Percentiles rank a stretch among this genome's conserved stretches.
Evolutionary conservation across 176 grass and related monocot species (phyloP).

Genomic region (Oryza punctata): DNA sequence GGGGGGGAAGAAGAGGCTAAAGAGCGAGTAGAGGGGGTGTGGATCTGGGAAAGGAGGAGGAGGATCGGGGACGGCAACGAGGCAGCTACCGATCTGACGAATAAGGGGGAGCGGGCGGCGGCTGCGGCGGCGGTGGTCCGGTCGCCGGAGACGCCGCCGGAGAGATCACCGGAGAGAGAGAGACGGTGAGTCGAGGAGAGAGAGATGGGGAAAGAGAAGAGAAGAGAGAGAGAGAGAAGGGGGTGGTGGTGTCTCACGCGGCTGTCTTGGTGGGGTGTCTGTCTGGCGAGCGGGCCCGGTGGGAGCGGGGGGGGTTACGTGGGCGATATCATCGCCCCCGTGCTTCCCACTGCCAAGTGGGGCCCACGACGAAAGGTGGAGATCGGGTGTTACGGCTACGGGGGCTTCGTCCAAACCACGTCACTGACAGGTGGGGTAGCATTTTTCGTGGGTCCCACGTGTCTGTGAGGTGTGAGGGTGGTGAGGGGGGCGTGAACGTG

Average conservation of each 20-base stretch:
- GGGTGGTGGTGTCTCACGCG: conserved; percentile 29
- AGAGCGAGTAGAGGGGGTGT: no score
- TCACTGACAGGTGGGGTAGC: background rate
- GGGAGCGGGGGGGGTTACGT: background rate
- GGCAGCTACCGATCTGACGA: background rate
- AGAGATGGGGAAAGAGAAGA: no score
- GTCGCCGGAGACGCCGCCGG: background rate
- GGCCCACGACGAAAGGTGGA: background rate
- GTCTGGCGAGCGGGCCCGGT: conserved; percentile 41
- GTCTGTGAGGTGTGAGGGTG: background rate
- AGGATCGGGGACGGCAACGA: background rate
- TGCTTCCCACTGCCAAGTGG: background rate
- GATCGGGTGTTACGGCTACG: background rate
- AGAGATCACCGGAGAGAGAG: background rate
- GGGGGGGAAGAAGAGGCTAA: no score
- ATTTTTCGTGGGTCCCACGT: fast-evolving
- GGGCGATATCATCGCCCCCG: conserved; percentile 1
- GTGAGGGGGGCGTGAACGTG: background rate
- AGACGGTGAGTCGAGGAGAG: background rate
- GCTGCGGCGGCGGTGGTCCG: background rate
- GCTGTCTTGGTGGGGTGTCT: conserved; percentile 27
- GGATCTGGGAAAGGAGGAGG: conserved; percentile 14
- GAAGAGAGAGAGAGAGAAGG: background rate
- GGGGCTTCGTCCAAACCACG: fast-evolving
- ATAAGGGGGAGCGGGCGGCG: background rate